Percentiles rank a stretch among this genome's conserved stretches.
phyloP scores from a whole-genome alignment of 495 filamentous ascomycete genomes.

The Penicillium dipodomyicola region DNA sequence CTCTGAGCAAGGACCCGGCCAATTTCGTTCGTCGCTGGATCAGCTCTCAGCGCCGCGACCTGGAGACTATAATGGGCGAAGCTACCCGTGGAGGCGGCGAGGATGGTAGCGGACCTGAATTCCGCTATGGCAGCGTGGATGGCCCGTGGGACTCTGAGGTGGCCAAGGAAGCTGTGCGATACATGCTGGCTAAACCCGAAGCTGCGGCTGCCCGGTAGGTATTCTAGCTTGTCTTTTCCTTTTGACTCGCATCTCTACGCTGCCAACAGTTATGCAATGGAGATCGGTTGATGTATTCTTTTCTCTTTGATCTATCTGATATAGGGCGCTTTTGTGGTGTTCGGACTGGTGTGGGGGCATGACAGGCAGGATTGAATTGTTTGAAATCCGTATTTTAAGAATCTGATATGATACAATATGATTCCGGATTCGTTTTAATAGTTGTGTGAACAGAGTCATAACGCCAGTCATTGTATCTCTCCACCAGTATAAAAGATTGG shows the following conservation, averaged over 20 bases:
- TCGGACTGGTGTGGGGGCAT: slow-evolving; percentile 30
- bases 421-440: slow-evolving; percentile 2
- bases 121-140: slow-evolving; percentile 52
- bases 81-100: slow-evolving; percentile 65
- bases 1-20: slow-evolving; percentile 75
- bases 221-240: background rate
- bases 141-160: slow-evolving; percentile 55
- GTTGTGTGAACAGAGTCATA: background rate
- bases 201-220: slow-evolving; percentile 30
- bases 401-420: slow-evolving; percentile 10
- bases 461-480: background rate
- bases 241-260: background rate
- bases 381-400: slow-evolving; percentile 18
- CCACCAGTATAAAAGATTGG: background rate
- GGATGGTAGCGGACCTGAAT: slow-evolving; percentile 56
- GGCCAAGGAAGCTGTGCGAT: slow-evolving; percentile 48
- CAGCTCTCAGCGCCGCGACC: slow-evolving; percentile 80
- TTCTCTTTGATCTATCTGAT: slow-evolving; percentile 17
- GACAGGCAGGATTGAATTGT: slow-evolving; percentile 21
- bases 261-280: slow-evolving; percentile 4
- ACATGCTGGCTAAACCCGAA: slow-evolving; percentile 50
- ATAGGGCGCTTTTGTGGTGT: slow-evolving; percentile 41
- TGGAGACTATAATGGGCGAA: slow-evolving; percentile 88
- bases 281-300: slow-evolving; percentile 12
- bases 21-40: slow-evolving; percentile 81